phyloP scores from a whole-genome alignment of 2,329 filamentous ascomycete genomes.

The Diaporthe destruens region DNA sequence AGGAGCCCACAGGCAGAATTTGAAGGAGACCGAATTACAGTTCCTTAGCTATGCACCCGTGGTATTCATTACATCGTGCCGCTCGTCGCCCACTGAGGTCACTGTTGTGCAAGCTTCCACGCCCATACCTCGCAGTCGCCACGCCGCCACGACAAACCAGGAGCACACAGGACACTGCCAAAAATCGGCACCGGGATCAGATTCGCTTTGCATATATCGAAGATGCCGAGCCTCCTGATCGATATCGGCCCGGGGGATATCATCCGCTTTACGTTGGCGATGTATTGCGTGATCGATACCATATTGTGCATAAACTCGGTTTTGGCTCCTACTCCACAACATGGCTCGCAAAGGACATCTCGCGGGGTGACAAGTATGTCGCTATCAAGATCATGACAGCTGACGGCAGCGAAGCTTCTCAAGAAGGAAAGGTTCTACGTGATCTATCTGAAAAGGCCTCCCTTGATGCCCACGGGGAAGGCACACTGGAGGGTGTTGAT shows the following conservation, averaged over 20 bases:
- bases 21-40: too few species aligned
- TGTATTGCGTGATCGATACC: constrained; percentile 20
- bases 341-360: constrained; percentile 9
- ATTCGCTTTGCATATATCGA: constrained; percentile 29
- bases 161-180: too few species aligned
- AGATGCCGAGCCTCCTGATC: constrained; percentile 12
- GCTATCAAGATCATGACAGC: constrained; percentile 21
- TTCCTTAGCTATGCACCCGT: too few species aligned
- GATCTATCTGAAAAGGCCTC: neutral
- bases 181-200: too few species aligned
- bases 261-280: constrained; percentile 16
- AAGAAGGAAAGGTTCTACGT: neutral
- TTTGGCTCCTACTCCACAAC: constrained; percentile 34
- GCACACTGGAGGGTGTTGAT: neutral
- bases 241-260: constrained; percentile 26
- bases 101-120: too few species aligned
- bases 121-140: too few species aligned
- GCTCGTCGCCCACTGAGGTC: too few species aligned
- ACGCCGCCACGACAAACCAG: too few species aligned
- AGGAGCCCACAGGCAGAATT: too few species aligned
- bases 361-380: constrained; percentile 8
- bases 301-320: constrained; percentile 31
- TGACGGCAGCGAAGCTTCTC: neutral
- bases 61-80: too few species aligned
- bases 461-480: too few species aligned